Conservation (phyloP, 805 yeast species). For the Wickerhamomyces bisporus region DNA sequence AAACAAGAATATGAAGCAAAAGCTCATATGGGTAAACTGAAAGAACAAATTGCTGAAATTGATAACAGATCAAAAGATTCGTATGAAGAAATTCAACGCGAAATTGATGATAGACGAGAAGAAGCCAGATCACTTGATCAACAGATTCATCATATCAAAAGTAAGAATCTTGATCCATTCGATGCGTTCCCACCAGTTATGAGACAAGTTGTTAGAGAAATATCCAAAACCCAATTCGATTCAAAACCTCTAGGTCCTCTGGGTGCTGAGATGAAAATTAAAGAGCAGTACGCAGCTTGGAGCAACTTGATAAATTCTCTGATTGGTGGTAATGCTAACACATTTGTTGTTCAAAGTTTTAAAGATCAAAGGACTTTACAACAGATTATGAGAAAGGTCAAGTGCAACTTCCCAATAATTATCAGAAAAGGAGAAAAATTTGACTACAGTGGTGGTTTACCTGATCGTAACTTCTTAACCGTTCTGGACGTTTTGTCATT, state of each 20-base stretch:
- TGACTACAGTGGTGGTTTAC: constrained; percentile 42
- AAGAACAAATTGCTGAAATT: constrained; percentile 1
- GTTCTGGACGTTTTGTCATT: constrained; percentile 59
- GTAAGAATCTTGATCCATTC: constrained; percentile 10
- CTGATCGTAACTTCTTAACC: constrained; percentile 37
- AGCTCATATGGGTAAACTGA: neutral
- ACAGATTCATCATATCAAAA: neutral
- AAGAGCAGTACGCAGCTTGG: constrained; percentile 51
- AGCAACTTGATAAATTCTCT: constrained; percentile 52
- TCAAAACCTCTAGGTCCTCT: constrained; percentile 74
- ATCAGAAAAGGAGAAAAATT: constrained; percentile 54
- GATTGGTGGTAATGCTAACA: constrained; percentile 43
- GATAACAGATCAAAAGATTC: constrained; percentile 3
- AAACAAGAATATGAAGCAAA: neutral
- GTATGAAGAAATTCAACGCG: constrained; percentile 4
- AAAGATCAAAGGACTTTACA: constrained; percentile 49
- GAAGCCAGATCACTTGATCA: constrained; percentile 4
- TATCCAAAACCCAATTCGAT: constrained; percentile 34
- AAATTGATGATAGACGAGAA: constrained; percentile 7
- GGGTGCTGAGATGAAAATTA: constrained; percentile 57
- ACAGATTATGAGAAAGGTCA: constrained; percentile 27
- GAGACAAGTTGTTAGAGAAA: constrained; percentile 3
- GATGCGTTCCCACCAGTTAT: constrained; percentile 1
- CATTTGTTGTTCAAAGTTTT: constrained; percentile 63
- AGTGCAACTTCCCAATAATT: constrained; percentile 36